Percentiles rank a stretch among this genome's conserved stretches.
These are phyloP conservation scores for Casuarina glauca DNA, from an alignment of 306 rosid species.

Conservation along the genomic window DNA sequence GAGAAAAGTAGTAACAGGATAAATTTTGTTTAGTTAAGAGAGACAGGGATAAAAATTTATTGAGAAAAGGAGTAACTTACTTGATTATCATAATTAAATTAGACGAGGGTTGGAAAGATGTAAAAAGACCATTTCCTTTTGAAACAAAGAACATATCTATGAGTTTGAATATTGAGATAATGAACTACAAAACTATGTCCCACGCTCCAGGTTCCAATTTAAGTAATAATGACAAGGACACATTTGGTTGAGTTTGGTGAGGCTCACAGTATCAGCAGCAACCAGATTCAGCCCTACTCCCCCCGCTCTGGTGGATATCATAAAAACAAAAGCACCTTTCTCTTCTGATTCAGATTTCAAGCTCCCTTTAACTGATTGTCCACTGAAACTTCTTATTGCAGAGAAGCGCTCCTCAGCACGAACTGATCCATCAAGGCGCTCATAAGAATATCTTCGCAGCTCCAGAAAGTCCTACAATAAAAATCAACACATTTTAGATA, in stretches of 20 bases:
- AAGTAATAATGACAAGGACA: not conserved
- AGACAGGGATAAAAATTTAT: too few relatives aligned
- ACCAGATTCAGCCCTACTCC: constrained; percentile 98
- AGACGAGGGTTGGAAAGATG: not conserved
- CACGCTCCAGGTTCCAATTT: constrained; percentile 5
- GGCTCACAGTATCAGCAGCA: constrained; percentile 92
- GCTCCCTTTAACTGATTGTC: constrained; percentile 44
- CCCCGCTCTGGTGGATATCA: constrained; percentile 97
- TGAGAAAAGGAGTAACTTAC: too few relatives aligned
- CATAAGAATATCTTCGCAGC: constrained; percentile 78
- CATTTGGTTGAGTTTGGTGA: constrained; percentile 20
- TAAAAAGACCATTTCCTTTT: not conserved
- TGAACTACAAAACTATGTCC: constrained; percentile 6
- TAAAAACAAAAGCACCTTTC: constrained; percentile 76
- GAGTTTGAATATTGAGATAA: not conserved
- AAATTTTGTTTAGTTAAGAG: too few relatives aligned
- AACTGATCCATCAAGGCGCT: constrained; percentile 96
- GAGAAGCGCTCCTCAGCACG: constrained; percentile 99
- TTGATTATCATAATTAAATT: too few relatives aligned
- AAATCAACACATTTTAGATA: constrained; percentile 12
- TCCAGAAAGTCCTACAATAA: constrained; percentile 75
- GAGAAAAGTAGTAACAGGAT: too few relatives aligned
- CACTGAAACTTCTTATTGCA: constrained; percentile 91
- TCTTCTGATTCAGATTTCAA: constrained; percentile 49
- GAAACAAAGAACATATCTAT: not conserved